phyloP scores from a whole-genome alignment of 176 grass and related monocot genomes.

The Oryza rufipogon region DNA sequence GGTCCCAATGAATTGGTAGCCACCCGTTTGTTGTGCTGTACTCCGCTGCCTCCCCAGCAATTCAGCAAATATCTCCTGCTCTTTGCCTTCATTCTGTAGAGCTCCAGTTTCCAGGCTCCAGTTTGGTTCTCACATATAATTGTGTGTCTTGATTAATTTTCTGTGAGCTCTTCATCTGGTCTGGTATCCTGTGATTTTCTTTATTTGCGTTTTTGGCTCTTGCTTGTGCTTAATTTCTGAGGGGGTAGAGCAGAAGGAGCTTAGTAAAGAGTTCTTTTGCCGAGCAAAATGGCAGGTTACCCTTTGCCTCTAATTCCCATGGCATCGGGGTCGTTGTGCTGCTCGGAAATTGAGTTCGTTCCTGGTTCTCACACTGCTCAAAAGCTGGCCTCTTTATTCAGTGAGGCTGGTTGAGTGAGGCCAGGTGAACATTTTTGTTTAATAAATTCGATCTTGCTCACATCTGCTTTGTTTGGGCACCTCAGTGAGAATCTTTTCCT shows the following conservation, averaged over 20 bases:
- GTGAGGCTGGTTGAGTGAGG: not conserved
- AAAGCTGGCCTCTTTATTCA: not conserved
- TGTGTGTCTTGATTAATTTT: not conserved
- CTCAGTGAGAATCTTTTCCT: not conserved
- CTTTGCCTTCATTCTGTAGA: not conserved
- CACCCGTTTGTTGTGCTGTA: not conserved
- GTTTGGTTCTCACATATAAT: not conserved
- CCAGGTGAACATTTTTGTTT: not conserved
- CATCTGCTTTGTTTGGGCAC: not conserved
- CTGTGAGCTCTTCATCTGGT: not conserved
- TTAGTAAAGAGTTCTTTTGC: not conserved
- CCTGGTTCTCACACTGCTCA: not conserved
- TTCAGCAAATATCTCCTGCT: not conserved
- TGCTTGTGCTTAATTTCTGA: not conserved
- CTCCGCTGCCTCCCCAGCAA: not conserved
- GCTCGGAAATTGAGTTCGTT: slow-evolving; percentile 19
- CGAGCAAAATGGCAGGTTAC: slow-evolving; percentile 47
- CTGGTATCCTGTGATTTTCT: not conserved
- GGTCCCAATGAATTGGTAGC: not conserved
- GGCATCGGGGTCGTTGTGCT: slow-evolving; percentile 36
- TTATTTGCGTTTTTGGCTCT: not conserved
- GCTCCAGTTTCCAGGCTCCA: not conserved
- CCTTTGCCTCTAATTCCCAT: slow-evolving; percentile 13
- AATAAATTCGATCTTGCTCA: not conserved
- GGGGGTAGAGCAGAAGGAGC: not conserved